Base-by-base conservation (phyloP, 371 early-diverging fungal species). In the Coemansia sp. region DNA sequence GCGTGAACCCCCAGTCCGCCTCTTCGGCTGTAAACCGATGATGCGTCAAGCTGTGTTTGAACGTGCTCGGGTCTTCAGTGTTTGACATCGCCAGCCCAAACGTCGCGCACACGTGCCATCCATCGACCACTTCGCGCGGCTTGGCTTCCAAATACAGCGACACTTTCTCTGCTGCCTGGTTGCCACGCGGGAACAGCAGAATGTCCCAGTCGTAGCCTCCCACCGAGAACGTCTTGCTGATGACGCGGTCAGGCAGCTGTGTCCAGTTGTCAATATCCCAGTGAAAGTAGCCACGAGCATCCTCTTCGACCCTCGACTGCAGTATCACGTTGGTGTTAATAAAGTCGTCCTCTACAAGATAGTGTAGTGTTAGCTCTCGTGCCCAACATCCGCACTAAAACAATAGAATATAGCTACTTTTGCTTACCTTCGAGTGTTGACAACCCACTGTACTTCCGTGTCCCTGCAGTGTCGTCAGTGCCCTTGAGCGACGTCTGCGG, bases 1-100 rank as follows among this genome's bases (percentile, higher is more conserved):
- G 86, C 51, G 92, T 93, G 78, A 97, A 98, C 0, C 97, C 97
- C 97, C 97, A 97, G 81, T 98, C 98, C 1, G 91, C 79, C 72
- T 95, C 95, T 4, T 87, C 88, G 2, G 86, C 81, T 26, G 83
- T 85, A 77, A 92, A 98, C 59, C 98, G 86, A 80, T 96, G 96
- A 51, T 87, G 84, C 11, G 96, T 90, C 68, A 67, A 90, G 69
- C 86, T 88, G 9, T 70, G 48, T 61, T 72, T 79, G 82, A 83
- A 86, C 21, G 83, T 66, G n/a, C 84, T 84, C n/a, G 91, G 86
- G 63, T 93, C 89, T 29, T 86, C 82, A 0, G 88, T 85, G 81
- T 96, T 92, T 32, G 89, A 88, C 68, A 95, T 83, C 5, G 85
- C 84, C 26, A 97, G 85, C 17, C 86, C 85, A 79, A 98, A 97